Base-by-base conservation (phyloP, 1,139 yeast species). In the Pichia sp. region DNA sequence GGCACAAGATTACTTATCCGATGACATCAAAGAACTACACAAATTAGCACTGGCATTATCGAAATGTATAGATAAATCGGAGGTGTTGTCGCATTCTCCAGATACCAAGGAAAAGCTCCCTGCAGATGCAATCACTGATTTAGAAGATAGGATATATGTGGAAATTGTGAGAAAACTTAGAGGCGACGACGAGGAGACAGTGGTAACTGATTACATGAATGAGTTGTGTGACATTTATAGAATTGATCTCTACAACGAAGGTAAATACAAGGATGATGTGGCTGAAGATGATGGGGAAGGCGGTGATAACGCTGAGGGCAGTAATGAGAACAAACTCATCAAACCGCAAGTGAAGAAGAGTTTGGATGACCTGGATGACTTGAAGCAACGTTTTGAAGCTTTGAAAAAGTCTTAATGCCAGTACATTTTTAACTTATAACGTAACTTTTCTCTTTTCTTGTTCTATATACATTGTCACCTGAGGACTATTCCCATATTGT, bases 171-270 rank as follows among this genome's bases (percentile, higher is more conserved):
- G 61, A 40, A 62, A 62, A 34, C 52, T 62, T 11, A 52, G 53
- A 32, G 63, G 61, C 3, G 64, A 59, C 11, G 59, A 59, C 30
- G 64, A 56, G 50, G 61, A 57, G 82, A 78, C 54, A 85, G 85
- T 68, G 79, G 82, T 16, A 75, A 75, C 53, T 5, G 57, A 59
- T 26, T 62, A 62, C 47, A 16, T 61, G 23, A 52, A 48, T 10
- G 65, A 62, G 42, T 52, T 62, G 10, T 54, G 60, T 31, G 75
- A 58, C 30, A 56, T 58, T 36, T 62, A 59, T 36, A 58, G 34
- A 46, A 61, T 73, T 7, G 90, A 90, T 0, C 55, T 82, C 29
- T 90, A 83, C 1, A 85, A 85, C 6, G 76, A 75, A 6, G 75
- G 73, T n/a, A 74, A 70, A 13, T 72, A 64, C 11, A 65, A 58